phyloP scores from a whole-genome alignment of 345 rosid genomes.

The Fremontodendron californicum region DNA sequence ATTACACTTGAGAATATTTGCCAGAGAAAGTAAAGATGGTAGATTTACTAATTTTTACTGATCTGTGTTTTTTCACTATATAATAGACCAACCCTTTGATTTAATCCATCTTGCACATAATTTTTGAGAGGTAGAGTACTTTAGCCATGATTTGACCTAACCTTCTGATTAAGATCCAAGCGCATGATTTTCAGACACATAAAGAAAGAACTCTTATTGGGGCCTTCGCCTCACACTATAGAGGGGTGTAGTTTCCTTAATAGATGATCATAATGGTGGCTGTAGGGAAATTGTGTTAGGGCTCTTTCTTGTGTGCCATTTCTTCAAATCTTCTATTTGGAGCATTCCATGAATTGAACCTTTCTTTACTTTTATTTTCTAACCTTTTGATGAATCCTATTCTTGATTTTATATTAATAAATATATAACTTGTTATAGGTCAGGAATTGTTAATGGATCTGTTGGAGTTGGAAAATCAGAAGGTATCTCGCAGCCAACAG shows the following conservation, averaged over 20 bases:
- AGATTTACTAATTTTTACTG: background rate
- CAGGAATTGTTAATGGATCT: conserved; percentile 64
- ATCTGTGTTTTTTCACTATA: background rate
- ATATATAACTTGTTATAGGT: conserved; percentile 45
- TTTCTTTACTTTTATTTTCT: conserved; percentile 15
- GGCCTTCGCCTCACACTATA: background rate
- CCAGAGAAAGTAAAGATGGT: background rate
- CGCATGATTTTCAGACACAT: background rate
- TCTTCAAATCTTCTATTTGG: background rate
- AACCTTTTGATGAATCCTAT: conserved; percentile 12
- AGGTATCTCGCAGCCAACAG: conserved; percentile 47
- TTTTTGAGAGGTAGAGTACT: conserved; percentile 6
- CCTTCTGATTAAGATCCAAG: conserved; percentile 2
- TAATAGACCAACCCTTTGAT: background rate
- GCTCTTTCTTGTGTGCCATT: conserved; percentile 17
- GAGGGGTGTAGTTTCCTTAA: background rate
- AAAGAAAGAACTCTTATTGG: background rate
- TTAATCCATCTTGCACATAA: background rate
- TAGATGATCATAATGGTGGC: conserved; percentile 9
- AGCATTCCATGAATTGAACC: background rate
- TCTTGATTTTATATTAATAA: conserved; percentile 13
- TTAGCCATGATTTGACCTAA: background rate
- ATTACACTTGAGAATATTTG: background rate
- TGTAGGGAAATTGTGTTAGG: conserved; percentile 10
- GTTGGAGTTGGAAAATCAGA: conserved; percentile 69